A percentile compares a stretch with the other conserved stretches of the same genome.
Evolutionary conservation across 2,329 filamentous ascomycete species (phyloP).

Genomic region (Didymella exigua): DNA sequence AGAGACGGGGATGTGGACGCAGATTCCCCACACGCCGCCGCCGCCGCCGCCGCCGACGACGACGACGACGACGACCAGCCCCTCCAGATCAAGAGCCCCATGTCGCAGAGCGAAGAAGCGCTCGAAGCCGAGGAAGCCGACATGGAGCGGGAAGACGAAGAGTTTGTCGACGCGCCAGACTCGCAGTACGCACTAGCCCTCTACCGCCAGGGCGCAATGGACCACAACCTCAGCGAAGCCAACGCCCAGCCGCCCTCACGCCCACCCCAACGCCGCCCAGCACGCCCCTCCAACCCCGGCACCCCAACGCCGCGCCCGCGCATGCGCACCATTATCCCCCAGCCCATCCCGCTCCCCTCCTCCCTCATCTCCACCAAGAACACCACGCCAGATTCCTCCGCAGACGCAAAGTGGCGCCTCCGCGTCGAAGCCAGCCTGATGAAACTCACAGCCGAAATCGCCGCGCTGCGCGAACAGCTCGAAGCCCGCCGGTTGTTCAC

Average conservation of each 20-base stretch:
- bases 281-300: conserved; percentile 9
- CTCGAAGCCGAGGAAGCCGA: conserved; percentile 46
- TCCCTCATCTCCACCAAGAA: conserved; percentile 8
- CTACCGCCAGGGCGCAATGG: conserved; percentile 11
- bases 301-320: conserved; percentile 29
- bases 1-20: conserved; percentile 12
- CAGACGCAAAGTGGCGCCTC: conserved; percentile 72
- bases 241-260: conserved; percentile 22
- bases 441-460: conserved; percentile 89
- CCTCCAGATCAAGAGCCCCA: conserved; percentile 73
- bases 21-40: background rate
- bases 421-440: conserved; percentile 85
- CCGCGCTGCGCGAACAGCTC: conserved; percentile 89
- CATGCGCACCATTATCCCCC: conserved; percentile 23
- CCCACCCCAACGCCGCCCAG: conserved; percentile 6
- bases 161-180: conserved; percentile 57
- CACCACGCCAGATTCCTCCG: conserved; percentile 22
- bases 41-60: conserved; percentile 22
- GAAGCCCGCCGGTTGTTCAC: conserved; percentile 75
- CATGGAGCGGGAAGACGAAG: conserved; percentile 40
- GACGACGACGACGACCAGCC: conserved; percentile 26
- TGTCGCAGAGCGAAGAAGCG: conserved; percentile 74
- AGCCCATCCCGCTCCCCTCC: conserved; percentile 29
- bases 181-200: conserved; percentile 47
- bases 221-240: conserved; percentile 39